These are phyloP conservation scores for Patellaria atrata DNA, from an alignment of 495 filamentous ascomycete genomes.

Conservation along the genomic window DNA sequence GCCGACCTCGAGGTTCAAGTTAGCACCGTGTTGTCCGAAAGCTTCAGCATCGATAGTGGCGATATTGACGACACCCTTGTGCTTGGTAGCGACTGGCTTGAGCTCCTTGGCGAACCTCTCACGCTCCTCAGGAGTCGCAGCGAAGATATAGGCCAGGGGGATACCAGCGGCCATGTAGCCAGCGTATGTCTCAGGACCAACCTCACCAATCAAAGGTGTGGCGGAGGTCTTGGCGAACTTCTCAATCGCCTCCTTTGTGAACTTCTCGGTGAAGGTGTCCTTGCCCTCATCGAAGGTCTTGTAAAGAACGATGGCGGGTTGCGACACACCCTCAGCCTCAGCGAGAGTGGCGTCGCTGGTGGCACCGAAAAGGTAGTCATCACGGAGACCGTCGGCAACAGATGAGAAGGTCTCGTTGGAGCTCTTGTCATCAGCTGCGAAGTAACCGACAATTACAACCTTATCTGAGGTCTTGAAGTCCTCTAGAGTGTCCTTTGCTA, in stretches of 20 bases:
- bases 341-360: slow-evolving; percentile 71
- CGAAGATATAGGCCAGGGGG: slow-evolving; percentile 95
- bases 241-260: slow-evolving; percentile 61
- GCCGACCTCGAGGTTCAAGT: slow-evolving; percentile 91
- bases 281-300: slow-evolving; percentile 98
- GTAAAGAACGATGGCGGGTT: slow-evolving; percentile 85
- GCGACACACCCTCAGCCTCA: slow-evolving; percentile 73
- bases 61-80: slow-evolving; percentile 83
- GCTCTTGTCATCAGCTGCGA: slow-evolving; percentile 70
- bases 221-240: slow-evolving; percentile 72
- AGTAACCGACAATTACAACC: slow-evolving; percentile 83
- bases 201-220: slow-evolving; percentile 86
- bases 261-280: slow-evolving; percentile 62
- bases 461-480: slow-evolving; percentile 98
- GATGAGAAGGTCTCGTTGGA: slow-evolving; percentile 65
- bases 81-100: slow-evolving; percentile 52
- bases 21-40: slow-evolving; percentile 88
- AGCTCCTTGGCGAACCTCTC: slow-evolving; percentile 50
- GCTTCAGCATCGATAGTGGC: slow-evolving; percentile 93
- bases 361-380: slow-evolving; percentile 83
- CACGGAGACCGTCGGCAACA: slow-evolving; percentile 71
- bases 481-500: slow-evolving; percentile 66
- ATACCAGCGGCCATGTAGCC: slow-evolving; percentile 92
- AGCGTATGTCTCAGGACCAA: slow-evolving; percentile 94
- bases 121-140: slow-evolving; percentile 83